Conservation (phyloP, 2,329 filamentous ascomycete genomes). For the Diaporthe citriasiana region DNA sequence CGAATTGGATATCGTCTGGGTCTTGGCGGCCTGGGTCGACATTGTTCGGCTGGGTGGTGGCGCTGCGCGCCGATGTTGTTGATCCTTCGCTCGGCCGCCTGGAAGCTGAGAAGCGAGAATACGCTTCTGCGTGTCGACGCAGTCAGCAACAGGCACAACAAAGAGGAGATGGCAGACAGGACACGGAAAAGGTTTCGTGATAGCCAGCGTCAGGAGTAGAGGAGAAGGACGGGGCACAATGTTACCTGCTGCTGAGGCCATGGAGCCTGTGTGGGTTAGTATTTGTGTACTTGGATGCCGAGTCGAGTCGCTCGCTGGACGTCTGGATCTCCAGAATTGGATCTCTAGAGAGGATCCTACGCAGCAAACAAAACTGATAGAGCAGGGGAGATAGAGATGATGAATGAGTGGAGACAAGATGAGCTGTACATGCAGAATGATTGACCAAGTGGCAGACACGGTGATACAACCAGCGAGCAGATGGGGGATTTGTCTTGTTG, state of each 20-base stretch:
- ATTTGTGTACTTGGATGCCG: conserved; percentile 26
- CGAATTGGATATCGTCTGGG: conserved; percentile 57
- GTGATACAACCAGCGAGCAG: conserved; percentile 31
- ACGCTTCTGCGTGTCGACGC: conserved; percentile 39
- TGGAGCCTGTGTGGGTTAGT: conserved; percentile 35
- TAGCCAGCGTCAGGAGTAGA: not conserved
- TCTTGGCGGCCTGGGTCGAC: conserved; percentile 65
- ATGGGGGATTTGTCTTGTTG: conserved; percentile 28
- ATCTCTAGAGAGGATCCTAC: conserved; percentile 24
- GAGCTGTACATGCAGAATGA: conserved; percentile 25
- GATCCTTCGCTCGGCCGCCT: conserved; percentile 41
- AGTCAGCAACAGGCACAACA: conserved; percentile 24
- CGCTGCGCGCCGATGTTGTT: conserved; percentile 70
- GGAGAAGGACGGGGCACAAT: not conserved
- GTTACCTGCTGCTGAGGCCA: conserved; percentile 43
- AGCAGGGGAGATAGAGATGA: conserved; percentile 34
- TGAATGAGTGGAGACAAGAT: conserved; percentile 40
- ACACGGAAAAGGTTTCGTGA: not conserved
- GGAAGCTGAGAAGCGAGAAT: conserved; percentile 40
- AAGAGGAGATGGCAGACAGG: not conserved
- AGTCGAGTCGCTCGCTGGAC: conserved; percentile 18
- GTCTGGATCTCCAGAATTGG: conserved; percentile 3
- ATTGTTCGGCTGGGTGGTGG: conserved; percentile 62
- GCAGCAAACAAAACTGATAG: conserved; percentile 28
- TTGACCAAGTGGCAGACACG: conserved; percentile 18